phyloP scores from a whole-genome alignment of 2,329 filamentous ascomycete genomes.

The Golovinomyces cichoracearum region DNA sequence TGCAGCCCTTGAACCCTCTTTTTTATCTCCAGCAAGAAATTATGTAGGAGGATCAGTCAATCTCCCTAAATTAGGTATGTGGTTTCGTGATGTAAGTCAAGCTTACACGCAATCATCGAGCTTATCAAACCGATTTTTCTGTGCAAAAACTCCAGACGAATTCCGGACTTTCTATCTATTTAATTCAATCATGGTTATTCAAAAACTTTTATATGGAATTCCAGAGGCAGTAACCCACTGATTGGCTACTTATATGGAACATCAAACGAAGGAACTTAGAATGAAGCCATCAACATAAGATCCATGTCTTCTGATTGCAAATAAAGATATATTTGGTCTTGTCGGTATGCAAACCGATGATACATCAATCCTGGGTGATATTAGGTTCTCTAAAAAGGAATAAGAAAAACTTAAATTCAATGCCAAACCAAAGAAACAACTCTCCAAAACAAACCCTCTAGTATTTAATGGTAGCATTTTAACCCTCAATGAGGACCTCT shows the following conservation, averaged over 20 bases:
- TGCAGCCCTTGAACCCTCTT: neutral
- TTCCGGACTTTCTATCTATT: neutral
- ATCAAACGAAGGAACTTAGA: neutral
- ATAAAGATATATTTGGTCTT: neutral
- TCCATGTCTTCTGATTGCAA: neutral
- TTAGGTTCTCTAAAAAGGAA: neutral
- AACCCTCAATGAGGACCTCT: neutral
- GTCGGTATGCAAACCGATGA: neutral
- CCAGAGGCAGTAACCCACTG: neutral
- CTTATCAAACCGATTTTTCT: neutral
- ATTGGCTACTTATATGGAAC: conserved; percentile 1
- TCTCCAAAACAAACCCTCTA: neutral
- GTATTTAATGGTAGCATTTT: neutral
- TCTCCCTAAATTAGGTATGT: neutral
- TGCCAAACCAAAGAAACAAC: neutral
- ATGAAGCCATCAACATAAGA: neutral
- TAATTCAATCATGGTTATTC: neutral
- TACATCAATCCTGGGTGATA: conserved; percentile 1
- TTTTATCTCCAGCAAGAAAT: too few relatives aligned
- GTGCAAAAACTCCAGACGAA: neutral
- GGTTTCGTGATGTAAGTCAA: conserved; percentile 1
- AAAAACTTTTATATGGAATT: conserved; percentile 1
- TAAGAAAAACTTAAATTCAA: neutral
- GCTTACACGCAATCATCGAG: neutral
- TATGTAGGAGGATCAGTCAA: too few relatives aligned